A percentile compares a stretch with the other conserved stretches of the same genome.
These are phyloP conservation scores for Dipodascus geniculatus DNA, from an alignment of 805 yeast species.

Conservation along the genomic window DNA sequence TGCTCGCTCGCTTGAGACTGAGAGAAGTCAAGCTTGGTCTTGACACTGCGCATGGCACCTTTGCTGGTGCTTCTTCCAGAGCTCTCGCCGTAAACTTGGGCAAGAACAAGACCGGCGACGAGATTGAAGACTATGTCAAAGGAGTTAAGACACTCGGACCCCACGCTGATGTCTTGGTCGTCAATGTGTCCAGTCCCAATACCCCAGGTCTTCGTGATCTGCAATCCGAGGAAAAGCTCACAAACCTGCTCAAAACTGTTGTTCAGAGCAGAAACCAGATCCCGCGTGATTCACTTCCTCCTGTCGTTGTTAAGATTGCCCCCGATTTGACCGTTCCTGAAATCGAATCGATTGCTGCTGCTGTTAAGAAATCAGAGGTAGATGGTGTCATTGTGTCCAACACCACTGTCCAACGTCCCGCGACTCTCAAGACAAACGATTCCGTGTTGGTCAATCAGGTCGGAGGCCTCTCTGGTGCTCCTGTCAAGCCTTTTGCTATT, in stretches of 20 bases:
- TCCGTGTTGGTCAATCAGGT: constrained; percentile 37
- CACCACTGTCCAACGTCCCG: constrained; percentile 82
- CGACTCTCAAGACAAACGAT: constrained; percentile 38
- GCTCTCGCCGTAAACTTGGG: constrained; percentile 79
- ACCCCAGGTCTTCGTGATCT: constrained; percentile 89
- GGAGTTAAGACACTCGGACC: constrained; percentile 79
- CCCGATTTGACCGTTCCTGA: constrained; percentile 83
- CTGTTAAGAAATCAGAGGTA: constrained; percentile 64
- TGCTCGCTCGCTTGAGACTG: constrained; percentile 51
- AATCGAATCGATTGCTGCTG: constrained; percentile 66
- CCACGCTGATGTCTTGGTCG: constrained; percentile 77
- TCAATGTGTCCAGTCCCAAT: constrained; percentile 90
- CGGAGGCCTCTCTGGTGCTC: constrained; percentile 92
- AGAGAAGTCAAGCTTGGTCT: constrained; percentile 38
- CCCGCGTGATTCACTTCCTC: constrained; percentile 35
- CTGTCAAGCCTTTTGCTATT: constrained; percentile 70
- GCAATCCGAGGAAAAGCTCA: constrained; percentile 66
- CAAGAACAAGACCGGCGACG: constrained; percentile 87
- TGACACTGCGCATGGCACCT: constrained; percentile 19
- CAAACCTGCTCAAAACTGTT: constrained; percentile 53
- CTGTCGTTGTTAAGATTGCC: constrained; percentile 82
- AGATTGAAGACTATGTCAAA: constrained; percentile 68
- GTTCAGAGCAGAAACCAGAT: constrained; percentile 54
- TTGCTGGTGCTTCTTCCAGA: constrained; percentile 50
- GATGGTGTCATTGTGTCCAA: constrained; percentile 91